Evolutionary conservation across 2,329 filamentous ascomycete species (phyloP), one percentile per base, ranked within the genome.

Genomic region (Botrytis porri): DNA sequence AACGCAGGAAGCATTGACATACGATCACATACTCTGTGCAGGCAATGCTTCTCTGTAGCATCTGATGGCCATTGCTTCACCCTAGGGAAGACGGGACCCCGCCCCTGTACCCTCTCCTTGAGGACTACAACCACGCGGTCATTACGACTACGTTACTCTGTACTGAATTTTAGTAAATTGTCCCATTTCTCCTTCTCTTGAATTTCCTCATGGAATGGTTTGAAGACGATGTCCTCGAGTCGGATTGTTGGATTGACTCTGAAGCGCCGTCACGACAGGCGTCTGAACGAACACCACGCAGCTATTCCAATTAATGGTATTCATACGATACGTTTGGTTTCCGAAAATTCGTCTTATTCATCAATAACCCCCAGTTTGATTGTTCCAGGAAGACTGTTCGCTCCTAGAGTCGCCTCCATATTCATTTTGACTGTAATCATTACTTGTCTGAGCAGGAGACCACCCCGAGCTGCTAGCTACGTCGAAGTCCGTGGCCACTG

Each of bases 391-490:
- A 39, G 29, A 48, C 41, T 69, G 69, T 70, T 51, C 43, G 60
- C 54, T 70, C 37, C 51, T 69, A 70, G 16, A 45, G 14, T 37
- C 61, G 54, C 65, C 73, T 61, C 48, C 72, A 54, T 70, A 59
- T 48, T 65, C 61, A n/a, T 48, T 61, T 62, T 69, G 59, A 16
- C 45, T 60, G 48, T 62, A 70, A 43, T 22, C 37, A n/a, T 54
- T 70, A 35, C 32, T 57, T 37, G 57, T 43, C 32, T 69, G 64
- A 60, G 62, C 37, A 41, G 72, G 48, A 39, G 69, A 66, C 72
- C 72, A 63, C 12, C 72, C 74, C 25, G 75, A 71, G 18, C 37
- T 71, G 14, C 65, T 45, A 25, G 73, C 76, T 37, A 77, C 73
- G 20, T 75, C 65, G 39, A 75, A 48, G 6, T 74, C 51, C 22